Evolutionary conservation across 208 protist species (phyloP).

Genomic region (Herpetomonas samuelpessoai): DNA sequence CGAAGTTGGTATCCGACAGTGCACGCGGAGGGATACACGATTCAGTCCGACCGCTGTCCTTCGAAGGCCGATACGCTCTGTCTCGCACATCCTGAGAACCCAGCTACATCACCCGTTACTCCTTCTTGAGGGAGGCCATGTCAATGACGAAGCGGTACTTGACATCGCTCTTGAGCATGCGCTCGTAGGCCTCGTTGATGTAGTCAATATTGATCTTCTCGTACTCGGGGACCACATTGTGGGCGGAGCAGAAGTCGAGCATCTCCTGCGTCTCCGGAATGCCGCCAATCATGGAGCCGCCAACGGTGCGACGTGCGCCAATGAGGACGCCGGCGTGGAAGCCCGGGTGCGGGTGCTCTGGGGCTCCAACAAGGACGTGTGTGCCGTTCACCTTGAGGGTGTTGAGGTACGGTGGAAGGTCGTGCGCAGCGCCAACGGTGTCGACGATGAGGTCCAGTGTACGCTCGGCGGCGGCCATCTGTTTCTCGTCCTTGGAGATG

Average conservation of each 20-base stretch:
- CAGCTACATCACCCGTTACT: too few relatives aligned
- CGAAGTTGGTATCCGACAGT: too few relatives aligned
- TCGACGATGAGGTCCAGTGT: slow-evolving; percentile 47
- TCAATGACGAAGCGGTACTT: slow-evolving; percentile 51
- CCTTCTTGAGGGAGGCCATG: slow-evolving; percentile 25
- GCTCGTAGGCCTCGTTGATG: slow-evolving; percentile 49
- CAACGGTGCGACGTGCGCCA: slow-evolving; percentile 16
- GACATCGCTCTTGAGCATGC: slow-evolving; percentile 37
- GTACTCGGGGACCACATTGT: slow-evolving; percentile 40
- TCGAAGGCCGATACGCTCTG: too few relatives aligned
- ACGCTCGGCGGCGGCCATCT: slow-evolving; percentile 24
- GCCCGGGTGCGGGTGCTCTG: slow-evolving; percentile 29
- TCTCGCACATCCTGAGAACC: too few relatives aligned
- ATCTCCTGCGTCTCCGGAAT: slow-evolving; percentile 59
- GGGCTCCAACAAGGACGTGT: slow-evolving; percentile 34
- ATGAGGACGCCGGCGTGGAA: slow-evolving; percentile 24
- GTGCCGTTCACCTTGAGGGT: slow-evolving; percentile 35
- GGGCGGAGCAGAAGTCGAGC: slow-evolving; percentile 55
- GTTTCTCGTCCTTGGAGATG: slow-evolving; percentile 33
- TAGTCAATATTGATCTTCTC: slow-evolving; percentile 42
- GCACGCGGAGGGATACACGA: too few relatives aligned
- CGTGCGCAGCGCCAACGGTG: slow-evolving; percentile 34
- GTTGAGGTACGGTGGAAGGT: slow-evolving; percentile 33
- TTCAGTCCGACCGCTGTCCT: too few relatives aligned
- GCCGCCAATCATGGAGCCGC: slow-evolving; percentile 45